phyloP scores from a whole-genome alignment of 805 yeast genomes.

The Starmera dryadoides region DNA sequence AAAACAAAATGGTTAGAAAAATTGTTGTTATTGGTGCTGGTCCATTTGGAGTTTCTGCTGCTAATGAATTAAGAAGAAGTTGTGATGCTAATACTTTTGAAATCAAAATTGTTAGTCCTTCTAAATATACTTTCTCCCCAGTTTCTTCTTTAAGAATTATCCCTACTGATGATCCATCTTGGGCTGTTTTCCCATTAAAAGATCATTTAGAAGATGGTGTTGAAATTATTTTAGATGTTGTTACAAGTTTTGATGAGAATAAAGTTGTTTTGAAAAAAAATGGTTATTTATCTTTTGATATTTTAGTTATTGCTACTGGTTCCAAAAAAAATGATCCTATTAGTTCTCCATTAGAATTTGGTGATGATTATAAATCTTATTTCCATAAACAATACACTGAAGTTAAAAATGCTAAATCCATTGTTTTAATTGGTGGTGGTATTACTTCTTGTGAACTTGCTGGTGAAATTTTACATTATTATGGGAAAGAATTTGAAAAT shows the following conservation, averaged over 20 bases:
- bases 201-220: background rate
- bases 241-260: constrained; percentile 6
- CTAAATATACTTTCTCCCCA: constrained; percentile 9
- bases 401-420: constrained; percentile 17
- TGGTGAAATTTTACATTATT: constrained; percentile 24
- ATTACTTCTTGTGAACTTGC: constrained; percentile 22
- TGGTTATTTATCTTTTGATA: constrained; percentile 13
- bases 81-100: background rate
- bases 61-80: constrained; percentile 10
- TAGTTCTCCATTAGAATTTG: constrained; percentile 7
- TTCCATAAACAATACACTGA: constrained; percentile 7
- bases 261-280: constrained; percentile 9
- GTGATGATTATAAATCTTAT: constrained; percentile 10
- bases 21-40: constrained; percentile 19
- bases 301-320: constrained; percentile 25
- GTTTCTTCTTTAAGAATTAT: constrained; percentile 13
- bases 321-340: constrained; percentile 22
- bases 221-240: constrained; percentile 1
- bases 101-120: constrained; percentile 10
- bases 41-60: constrained; percentile 13
- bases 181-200: background rate
- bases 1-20: constrained; percentile 5
- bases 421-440: constrained; percentile 28
- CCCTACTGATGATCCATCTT: background rate
- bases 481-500: constrained; percentile 7